Evolutionary conservation across 495 filamentous ascomycete species (phyloP).

Genomic region (Xylaria flabelliformis): DNA sequence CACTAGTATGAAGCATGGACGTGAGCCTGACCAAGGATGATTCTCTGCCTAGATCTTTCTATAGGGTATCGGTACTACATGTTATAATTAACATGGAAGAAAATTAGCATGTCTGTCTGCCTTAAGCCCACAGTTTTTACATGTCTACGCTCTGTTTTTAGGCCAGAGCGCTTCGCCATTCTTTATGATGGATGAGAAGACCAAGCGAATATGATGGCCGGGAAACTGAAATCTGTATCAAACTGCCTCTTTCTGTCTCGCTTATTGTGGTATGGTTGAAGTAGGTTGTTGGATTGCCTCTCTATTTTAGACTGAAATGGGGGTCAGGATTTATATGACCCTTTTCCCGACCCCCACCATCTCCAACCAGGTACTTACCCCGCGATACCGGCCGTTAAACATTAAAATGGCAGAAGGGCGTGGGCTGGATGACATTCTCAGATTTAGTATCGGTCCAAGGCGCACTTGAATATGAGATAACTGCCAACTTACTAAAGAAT

Average conservation of each 20-base stretch:
- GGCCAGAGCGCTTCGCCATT: not conserved
- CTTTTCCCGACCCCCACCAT: not conserved
- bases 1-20: too few species aligned
- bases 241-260: not conserved
- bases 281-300: not conserved
- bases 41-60: not conserved
- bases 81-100: not conserved
- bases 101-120: not conserved
- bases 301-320: not conserved
- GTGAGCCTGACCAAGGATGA: not conserved
- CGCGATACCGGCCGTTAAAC: not conserved
- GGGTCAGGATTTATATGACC: not conserved
- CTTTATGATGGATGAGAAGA: too few species aligned
- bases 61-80: not conserved
- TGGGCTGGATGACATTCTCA: not conserved
- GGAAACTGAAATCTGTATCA: not conserved
- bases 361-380: not conserved
- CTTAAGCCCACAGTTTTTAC: not conserved
- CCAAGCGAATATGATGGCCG: not conserved
- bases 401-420: not conserved
- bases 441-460: not conserved
- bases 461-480: not conserved
- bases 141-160: not conserved
- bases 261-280: not conserved
- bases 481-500: not conserved